A percentile compares a stretch with the other conserved stretches of the same genome.
phyloP scores from a whole-genome alignment of 75 land plant species.

The Picea glauca region DNA sequence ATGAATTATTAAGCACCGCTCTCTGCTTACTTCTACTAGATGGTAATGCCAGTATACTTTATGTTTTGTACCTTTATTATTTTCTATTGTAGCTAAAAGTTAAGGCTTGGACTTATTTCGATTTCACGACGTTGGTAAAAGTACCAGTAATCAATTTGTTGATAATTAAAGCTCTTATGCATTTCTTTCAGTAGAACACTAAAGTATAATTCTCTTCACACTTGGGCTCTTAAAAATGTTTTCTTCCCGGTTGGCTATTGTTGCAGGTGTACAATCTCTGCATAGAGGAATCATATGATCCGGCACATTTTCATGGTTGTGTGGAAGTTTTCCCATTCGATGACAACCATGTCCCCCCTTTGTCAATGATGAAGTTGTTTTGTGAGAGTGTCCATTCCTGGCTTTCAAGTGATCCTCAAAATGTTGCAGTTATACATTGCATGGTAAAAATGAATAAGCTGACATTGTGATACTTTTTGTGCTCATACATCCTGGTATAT shows the following conservation, averaged over 20 bases:
- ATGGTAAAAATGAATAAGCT: slow-evolving; percentile 31
- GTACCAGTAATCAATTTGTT: background rate
- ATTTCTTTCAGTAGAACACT: background rate
- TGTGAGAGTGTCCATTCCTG: slow-evolving; percentile 69
- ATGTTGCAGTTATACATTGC: slow-evolving; percentile 74
- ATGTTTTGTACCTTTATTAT: background rate
- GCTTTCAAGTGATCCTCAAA: slow-evolving; percentile 55
- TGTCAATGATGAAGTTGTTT: slow-evolving; percentile 54
- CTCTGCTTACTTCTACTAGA: slow-evolving; percentile 2
- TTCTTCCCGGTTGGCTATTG: background rate
- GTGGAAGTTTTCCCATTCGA: slow-evolving; percentile 69
- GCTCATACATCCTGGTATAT: background rate
- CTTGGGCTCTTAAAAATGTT: background rate
- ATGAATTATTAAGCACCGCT: background rate
- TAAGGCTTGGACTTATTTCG: background rate
- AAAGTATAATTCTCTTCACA: background rate
- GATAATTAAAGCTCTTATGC: background rate
- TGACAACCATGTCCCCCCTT: slow-evolving; percentile 67
- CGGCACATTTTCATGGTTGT: slow-evolving; percentile 59
- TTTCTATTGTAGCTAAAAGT: background rate
- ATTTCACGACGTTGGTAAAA: background rate
- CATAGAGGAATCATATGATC: slow-evolving; percentile 57
- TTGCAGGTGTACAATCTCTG: slow-evolving; percentile 70
- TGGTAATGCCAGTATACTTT: background rate
- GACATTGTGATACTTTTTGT: background rate